Conservation (phyloP, 2,329 filamentous ascomycete species). For the Xylariaceae sp. region DNA sequence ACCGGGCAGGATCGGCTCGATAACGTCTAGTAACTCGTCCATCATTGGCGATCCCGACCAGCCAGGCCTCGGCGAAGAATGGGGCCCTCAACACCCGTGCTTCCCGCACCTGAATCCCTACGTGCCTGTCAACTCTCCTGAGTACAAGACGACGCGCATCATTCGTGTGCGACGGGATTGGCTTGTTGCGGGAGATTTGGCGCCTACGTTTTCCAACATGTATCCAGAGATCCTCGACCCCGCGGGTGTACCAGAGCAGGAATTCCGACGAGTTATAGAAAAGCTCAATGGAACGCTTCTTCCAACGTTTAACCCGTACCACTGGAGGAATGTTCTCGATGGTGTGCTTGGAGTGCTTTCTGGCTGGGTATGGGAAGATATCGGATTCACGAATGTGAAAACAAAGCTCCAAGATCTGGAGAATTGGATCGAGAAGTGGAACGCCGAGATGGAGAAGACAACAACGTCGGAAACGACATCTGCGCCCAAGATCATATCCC, state of each 20-base stretch:
- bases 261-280: conserved; percentile 77
- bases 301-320: conserved; percentile 75
- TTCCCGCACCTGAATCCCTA: conserved; percentile 92
- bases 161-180: conserved; percentile 90
- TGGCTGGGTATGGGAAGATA: conserved; percentile 91
- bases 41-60: conserved; percentile 60
- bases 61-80: conserved; percentile 67
- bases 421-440: conserved; percentile 82
- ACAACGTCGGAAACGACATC: conserved; percentile 43
- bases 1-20: conserved; percentile 47
- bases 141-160: conserved; percentile 75
- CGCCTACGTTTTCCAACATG: conserved; percentile 87
- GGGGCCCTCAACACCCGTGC: conserved; percentile 92
- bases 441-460: conserved; percentile 60
- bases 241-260: conserved; percentile 71
- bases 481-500: conserved; percentile 67
- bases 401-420: conserved; percentile 65
- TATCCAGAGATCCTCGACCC: conserved; percentile 95
- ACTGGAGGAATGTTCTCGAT: conserved; percentile 72
- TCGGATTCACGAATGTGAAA: conserved; percentile 74
- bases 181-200: conserved; percentile 82
- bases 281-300: conserved; percentile 74
- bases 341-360: conserved; percentile 73
- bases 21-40: conserved; percentile 52
- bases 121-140: conserved; percentile 68